These are phyloP conservation scores for Pseudozyma sp. DNA, from an alignment of 1,284 basidiomycete species.

Conservation along the genomic window DNA sequence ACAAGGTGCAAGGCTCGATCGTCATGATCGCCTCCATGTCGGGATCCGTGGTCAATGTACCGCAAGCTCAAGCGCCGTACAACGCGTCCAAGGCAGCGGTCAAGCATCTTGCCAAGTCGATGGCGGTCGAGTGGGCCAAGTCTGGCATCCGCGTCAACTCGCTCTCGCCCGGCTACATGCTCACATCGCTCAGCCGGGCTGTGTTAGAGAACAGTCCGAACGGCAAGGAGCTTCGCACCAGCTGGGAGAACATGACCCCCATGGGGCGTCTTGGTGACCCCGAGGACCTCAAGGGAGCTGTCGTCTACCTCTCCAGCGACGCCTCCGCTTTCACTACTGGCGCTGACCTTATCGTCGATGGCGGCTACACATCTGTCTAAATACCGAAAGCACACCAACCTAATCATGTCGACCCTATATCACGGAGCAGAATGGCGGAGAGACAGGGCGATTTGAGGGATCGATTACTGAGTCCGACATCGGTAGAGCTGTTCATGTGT, in stretches of 20 bases:
- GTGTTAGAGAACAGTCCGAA: conserved; percentile 54
- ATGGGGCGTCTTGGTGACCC: conserved; percentile 74
- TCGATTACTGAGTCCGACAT: too few species aligned
- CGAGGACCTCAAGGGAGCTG: conserved; percentile 75
- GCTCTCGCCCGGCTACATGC: conserved; percentile 68
- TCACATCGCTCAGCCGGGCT: conserved; percentile 80
- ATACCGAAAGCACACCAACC: not conserved
- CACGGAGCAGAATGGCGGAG: too few species aligned
- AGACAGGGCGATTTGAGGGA: too few species aligned
- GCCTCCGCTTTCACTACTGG: conserved; percentile 88
- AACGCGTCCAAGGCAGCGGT: conserved; percentile 87
- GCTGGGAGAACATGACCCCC: conserved; percentile 89
- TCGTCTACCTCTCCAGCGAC: conserved; percentile 86
- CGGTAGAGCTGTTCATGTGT: too few species aligned
- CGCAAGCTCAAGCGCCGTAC: conserved; percentile 89
- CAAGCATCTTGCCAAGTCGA: conserved; percentile 84
- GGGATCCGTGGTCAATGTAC: conserved; percentile 78
- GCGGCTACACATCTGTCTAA: conserved; percentile 75
- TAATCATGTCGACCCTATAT: too few species aligned
- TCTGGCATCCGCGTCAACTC: conserved; percentile 83
- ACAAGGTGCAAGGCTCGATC: conserved; percentile 77
- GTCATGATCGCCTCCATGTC: conserved; percentile 90
- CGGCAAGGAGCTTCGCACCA: conserved; percentile 73
- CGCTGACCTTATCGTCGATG: conserved; percentile 83
- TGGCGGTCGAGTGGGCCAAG: conserved; percentile 91